A percentile compares a stretch with the other conserved stretches of the same genome.
Evolutionary conservation across 2,329 filamentous ascomycete species (phyloP).

Genomic region (Aureobasidium vineae): DNA sequence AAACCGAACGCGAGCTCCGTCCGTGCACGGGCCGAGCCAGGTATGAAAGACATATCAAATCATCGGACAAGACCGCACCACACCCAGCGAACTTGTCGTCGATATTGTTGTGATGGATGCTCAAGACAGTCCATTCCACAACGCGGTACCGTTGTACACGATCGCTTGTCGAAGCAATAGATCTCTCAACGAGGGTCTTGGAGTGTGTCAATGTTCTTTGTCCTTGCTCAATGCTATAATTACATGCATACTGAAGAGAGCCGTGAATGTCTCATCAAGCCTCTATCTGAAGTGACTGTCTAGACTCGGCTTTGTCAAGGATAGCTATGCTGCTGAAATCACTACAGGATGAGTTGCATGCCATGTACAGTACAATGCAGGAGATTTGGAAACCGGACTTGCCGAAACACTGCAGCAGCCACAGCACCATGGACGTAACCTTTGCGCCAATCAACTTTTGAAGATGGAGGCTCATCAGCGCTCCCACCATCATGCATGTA

Average conservation of each 20-base stretch:
- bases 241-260: neutral
- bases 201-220: neutral
- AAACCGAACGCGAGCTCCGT: slow-evolving; percentile 16
- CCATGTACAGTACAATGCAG: slow-evolving; percentile 15
- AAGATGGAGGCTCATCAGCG: neutral
- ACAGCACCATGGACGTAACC: slow-evolving; percentile 7
- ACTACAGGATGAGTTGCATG: slow-evolving; percentile 9
- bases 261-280: neutral
- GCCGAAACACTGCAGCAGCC: slow-evolving; percentile 16
- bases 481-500: slow-evolving; percentile 3
- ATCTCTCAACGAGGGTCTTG: neutral
- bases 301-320: neutral
- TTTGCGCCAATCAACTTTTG: neutral
- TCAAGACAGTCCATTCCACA: neutral
- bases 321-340: neutral
- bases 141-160: neutral
- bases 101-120: neutral
- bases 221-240: neutral
- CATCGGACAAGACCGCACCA: slow-evolving; percentile 2
- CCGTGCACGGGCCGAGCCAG: slow-evolving; percentile 3
- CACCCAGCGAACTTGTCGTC: neutral
- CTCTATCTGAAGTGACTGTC: neutral
- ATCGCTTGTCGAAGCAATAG: neutral
- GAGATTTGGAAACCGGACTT: slow-evolving; percentile 24
- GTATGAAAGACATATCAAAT: slow-evolving; percentile 20